Evolutionary conservation across 345 rosid species (phyloP).

Genomic region (Brassica incana): DNA sequence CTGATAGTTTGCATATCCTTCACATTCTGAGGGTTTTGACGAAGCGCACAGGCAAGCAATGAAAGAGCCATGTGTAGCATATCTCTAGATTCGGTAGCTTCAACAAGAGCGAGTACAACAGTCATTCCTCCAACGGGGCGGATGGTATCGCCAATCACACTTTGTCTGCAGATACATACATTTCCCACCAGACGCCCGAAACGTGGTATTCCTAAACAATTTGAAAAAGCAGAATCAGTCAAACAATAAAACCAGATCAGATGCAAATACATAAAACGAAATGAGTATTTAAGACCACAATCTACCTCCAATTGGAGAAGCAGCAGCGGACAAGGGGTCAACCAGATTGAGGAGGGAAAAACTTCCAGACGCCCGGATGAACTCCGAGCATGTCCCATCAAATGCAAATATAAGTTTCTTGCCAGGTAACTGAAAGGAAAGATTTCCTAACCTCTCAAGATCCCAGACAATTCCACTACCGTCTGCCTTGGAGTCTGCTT

Average conservation of each 20-base stretch:
- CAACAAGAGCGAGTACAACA: conserved; percentile 87
- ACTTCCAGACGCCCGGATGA: conserved; percentile 73
- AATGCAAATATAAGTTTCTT: conserved; percentile 97
- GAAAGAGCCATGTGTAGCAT: conserved; percentile 98
- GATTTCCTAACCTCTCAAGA: conserved; percentile 84
- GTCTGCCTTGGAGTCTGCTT: conserved; percentile 80
- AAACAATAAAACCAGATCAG: conserved; percentile 7
- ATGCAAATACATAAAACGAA: conserved; percentile 8
- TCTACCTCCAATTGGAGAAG: conserved; percentile 98
- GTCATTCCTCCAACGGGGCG: conserved; percentile 90
- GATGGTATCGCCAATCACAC: conserved; percentile 87
- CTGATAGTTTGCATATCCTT: conserved; percentile 93
- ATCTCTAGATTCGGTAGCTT: conserved; percentile 89
- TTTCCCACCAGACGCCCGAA: conserved; percentile 91
- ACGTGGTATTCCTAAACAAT: conserved; percentile 86
- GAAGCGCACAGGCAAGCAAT: conserved; percentile 89
- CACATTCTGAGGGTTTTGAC: conserved; percentile 94
- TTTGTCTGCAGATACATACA: conserved; percentile 77
- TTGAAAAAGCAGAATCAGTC: conserved; percentile 24
- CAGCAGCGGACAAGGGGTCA: conserved; percentile 97
- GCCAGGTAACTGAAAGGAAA: conserved; percentile 88
- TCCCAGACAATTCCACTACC: conserved; percentile 99
- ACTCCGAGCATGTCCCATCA: conserved; percentile 91
- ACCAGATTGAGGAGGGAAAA: conserved; percentile 92
- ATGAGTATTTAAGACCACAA: conserved; percentile 15